Conservation (phyloP, 345 rosid species). For the Hibiscus trionum region DNA sequence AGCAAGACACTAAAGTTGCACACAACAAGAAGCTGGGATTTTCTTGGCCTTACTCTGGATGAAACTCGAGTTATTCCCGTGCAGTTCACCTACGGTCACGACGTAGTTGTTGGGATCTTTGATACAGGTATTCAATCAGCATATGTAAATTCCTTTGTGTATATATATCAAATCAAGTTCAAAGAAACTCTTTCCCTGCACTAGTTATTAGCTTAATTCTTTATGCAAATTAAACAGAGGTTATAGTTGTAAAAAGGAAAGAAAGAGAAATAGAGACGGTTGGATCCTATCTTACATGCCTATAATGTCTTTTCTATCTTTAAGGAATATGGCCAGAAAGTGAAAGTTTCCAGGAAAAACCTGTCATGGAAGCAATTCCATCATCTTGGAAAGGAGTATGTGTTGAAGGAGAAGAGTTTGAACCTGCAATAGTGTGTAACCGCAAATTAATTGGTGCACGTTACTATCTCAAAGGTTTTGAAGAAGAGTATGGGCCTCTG, state of each 20-base stretch:
- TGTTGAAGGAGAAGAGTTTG: slow-evolving; percentile 40
- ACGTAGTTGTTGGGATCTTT: slow-evolving; percentile 20
- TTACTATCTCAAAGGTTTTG: slow-evolving; percentile 48
- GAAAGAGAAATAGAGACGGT: no score
- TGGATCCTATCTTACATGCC: neutral
- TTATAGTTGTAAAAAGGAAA: neutral
- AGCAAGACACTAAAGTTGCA: slow-evolving; percentile 24
- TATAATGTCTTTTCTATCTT: neutral
- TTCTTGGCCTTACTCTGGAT: slow-evolving; percentile 20
- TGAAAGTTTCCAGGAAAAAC: slow-evolving; percentile 45
- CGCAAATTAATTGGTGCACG: slow-evolving; percentile 64
- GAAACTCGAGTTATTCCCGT: neutral
- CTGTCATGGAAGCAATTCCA: slow-evolving; percentile 39
- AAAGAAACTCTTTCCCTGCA: neutral
- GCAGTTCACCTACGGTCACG: slow-evolving; percentile 6
- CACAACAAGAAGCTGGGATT: slow-evolving; percentile 38
- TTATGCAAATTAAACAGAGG: neutral
- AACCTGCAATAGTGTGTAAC: slow-evolving; percentile 47
- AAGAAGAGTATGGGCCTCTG: slow-evolving; percentile 28
- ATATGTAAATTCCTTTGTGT: neutral
- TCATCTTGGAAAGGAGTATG: slow-evolving; percentile 54
- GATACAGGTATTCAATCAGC: slow-evolving; percentile 21
- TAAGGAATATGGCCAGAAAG: slow-evolving; percentile 77
- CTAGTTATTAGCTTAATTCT: neutral
- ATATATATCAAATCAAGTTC: neutral